Evolutionary conservation across 805 yeast species (phyloP), one percentile per base, ranked within the genome.

Genomic region (Torulaspora indica): DNA sequence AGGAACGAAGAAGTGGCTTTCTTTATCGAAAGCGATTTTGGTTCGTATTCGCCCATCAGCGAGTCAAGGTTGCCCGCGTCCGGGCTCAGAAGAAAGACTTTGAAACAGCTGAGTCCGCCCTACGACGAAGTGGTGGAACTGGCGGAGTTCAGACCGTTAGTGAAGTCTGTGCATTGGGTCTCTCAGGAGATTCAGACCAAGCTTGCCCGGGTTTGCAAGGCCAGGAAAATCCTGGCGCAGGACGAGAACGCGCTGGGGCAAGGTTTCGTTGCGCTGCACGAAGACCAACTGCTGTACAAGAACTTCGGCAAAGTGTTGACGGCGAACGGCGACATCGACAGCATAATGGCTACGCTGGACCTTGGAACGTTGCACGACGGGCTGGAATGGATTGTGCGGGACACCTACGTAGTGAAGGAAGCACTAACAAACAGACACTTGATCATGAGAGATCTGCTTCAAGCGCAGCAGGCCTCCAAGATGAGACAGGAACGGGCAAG

Each of bases 51-150:
- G 4, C 76, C 76, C 3, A 63, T 70, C 9, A 82, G 79, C 51
- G 75, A 78, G 54, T 70, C 75, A 33, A 69, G 75, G 35, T 75
- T 81, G 25, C 81, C 81, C 38, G 95, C 96, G 1, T 80, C 95
- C 12, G 98, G 98, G 0, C 63, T 93, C 20, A 80, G 82, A 50
- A 77, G 98, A 40, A 86, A 85, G 63, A 89, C 98, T 1, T 73
- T 93, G 57, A 93, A 93, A 63, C 98, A 93, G 62, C 74, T 90
- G 35, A 82, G 85, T 33, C 86, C 95, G 1, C 98, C 98, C 0
- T 87, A 82, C 56, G 98, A 91, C 65, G 91, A 87, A 32, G 82
- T 80, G 37, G 74, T 76, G 20, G 93, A 83, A 49, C 73, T 93
- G 48, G 89, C 93, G 0, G 84, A 78, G 40, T 88, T 90, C 63